Percentiles rank a stretch among this genome's conserved stretches.
Evolutionary conservation across 2,329 filamentous ascomycete species (phyloP).

Genomic region (Sclerotinia borealis): DNA sequence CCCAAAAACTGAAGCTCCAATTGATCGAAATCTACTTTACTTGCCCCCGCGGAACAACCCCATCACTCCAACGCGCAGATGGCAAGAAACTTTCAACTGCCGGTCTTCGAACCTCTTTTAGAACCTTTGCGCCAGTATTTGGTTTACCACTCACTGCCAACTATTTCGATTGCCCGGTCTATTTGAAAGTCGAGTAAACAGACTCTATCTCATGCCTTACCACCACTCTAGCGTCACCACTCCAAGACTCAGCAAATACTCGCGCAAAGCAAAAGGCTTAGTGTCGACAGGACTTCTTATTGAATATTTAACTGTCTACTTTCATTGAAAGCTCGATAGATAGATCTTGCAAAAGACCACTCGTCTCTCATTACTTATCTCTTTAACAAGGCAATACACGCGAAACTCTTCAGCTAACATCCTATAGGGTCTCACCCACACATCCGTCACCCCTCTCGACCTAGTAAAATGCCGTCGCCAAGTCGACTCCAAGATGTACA

Average conservation of each 20-base stretch:
- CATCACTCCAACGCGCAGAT: neutral
- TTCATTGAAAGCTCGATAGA: neutral
- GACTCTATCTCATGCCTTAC: neutral
- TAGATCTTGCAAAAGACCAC: no score
- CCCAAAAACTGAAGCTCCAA: neutral
- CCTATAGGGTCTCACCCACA: constrained; percentile 71
- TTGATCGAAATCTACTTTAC: neutral
- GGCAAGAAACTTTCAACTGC: neutral
- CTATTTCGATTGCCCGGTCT: neutral
- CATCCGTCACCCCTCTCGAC: constrained; percentile 80
- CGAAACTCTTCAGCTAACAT: neutral
- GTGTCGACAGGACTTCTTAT: neutral
- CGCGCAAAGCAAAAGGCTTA: no score
- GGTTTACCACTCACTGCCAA: neutral
- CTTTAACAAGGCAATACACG: neutral
- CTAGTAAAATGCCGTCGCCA: constrained; percentile 88
- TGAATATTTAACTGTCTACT: neutral
- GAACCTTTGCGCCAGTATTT: neutral
- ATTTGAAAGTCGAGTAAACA: neutral
- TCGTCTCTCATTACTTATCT: neutral
- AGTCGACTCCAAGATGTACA: constrained; percentile 80
- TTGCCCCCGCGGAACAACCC: neutral
- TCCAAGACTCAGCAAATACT: neutral
- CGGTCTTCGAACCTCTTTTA: neutral
- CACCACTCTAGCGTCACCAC: no score